Evolutionary conservation across 306 rosid species (phyloP).

Genomic region (Vigna unguiculata): DNA sequence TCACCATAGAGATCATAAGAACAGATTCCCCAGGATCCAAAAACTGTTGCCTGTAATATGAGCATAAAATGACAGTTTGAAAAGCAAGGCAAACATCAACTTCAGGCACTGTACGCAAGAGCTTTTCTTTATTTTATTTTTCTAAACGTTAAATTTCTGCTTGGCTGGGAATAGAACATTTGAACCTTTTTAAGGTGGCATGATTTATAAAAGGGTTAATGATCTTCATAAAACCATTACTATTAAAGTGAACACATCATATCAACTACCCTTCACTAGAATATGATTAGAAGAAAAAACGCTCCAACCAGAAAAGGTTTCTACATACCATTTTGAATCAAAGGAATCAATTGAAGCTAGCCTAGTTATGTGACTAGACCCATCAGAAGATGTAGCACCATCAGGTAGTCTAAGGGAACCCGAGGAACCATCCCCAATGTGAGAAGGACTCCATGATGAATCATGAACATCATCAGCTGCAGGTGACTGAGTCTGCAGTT

Average conservation of each 20-base stretch:
- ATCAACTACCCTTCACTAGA: conserved; percentile 1
- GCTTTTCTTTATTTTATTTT: neutral
- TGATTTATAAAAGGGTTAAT: conserved; percentile 18
- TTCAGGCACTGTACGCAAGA: conserved; percentile 14
- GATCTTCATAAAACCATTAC: conserved; percentile 24
- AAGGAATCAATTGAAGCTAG: conserved; percentile 99
- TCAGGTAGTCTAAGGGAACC: conserved; percentile 62
- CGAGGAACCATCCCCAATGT: conserved; percentile 71
- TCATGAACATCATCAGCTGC: conserved; percentile 61
- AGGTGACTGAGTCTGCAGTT: conserved; percentile 58
- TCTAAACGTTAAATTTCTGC: neutral
- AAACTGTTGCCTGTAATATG: conserved; percentile 83
- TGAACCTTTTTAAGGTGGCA: conserved; percentile 19
- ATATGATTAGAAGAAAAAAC: conserved; percentile 35
- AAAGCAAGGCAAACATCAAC: conserved; percentile 22
- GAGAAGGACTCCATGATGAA: conserved; percentile 85
- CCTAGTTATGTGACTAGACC: conserved; percentile 69
- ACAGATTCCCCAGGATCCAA: conserved; percentile 97
- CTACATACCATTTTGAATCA: conserved; percentile 91
- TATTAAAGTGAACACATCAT: conserved; percentile 8
- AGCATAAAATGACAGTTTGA: conserved; percentile 17
- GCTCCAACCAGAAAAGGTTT: conserved; percentile 1
- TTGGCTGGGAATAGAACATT: neutral
- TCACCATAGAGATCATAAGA: conserved; percentile 96
- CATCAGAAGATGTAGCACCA: conserved; percentile 73